Conservation (phyloP, 2,329 filamentous ascomycete species). For the Fusarium nisikadoi region DNA sequence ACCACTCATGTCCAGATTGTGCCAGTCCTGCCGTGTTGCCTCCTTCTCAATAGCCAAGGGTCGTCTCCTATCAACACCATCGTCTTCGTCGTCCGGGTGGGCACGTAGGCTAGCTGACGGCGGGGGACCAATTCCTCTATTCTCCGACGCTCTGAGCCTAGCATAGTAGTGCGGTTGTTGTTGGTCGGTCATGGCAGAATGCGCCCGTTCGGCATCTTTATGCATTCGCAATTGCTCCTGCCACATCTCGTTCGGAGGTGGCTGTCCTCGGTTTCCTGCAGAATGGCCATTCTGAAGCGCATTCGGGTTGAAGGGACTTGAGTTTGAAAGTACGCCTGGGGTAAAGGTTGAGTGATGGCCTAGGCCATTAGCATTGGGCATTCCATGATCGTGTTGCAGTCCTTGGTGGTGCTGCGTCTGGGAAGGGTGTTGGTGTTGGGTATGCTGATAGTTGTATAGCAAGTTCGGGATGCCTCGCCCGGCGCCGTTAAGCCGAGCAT, state of each 20-base stretch:
- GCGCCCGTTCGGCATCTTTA: constrained; percentile 79
- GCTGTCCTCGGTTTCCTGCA: constrained; percentile 59
- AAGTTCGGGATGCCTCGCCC: constrained; percentile 69
- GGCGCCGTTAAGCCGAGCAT: constrained; percentile 75
- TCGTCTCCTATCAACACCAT: constrained; percentile 66
- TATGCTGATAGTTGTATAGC: constrained; percentile 76
- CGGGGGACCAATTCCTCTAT: constrained; percentile 71
- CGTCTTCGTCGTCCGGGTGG: constrained; percentile 62
- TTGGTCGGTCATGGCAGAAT: constrained; percentile 75
- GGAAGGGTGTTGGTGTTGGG: constrained; percentile 70
- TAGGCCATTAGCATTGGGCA: constrained; percentile 64
- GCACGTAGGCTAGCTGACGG: constrained; percentile 60
- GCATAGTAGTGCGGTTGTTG: constrained; percentile 78
- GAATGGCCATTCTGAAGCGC: constrained; percentile 68
- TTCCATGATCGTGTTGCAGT: constrained; percentile 68
- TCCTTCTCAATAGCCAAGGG: constrained; percentile 74
- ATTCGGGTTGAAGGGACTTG: constrained; percentile 67
- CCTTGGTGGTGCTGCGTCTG: constrained; percentile 72
- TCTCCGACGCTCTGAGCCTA: constrained; percentile 74
- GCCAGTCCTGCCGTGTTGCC: constrained; percentile 83
- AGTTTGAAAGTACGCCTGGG: constrained; percentile 66
- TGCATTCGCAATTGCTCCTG: constrained; percentile 84
- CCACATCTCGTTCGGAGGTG: constrained; percentile 78
- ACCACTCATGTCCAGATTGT: constrained; percentile 94
- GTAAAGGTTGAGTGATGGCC: constrained; percentile 55